Evolutionary conservation across 805 yeast genomes (phyloP).

Genomic region (Saccharomycopsis sp.): DNA sequence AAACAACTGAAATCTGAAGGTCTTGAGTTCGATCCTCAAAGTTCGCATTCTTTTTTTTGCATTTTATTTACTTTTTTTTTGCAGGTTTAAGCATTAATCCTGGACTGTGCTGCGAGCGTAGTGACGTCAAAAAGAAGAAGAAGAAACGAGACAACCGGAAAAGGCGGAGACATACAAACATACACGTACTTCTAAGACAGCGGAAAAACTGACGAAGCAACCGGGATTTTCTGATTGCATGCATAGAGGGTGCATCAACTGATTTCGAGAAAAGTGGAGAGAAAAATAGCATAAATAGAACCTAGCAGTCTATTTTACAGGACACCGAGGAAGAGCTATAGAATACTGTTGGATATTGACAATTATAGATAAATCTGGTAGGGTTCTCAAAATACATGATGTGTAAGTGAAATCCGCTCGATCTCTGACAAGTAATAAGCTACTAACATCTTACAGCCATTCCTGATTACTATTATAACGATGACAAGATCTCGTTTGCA

Average conservation of each 20-base stretch:
- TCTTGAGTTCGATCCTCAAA: slow-evolving; percentile 3
- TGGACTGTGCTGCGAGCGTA: no score
- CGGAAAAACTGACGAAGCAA: not conserved
- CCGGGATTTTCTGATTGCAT: not conserved
- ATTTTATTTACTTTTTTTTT: not conserved
- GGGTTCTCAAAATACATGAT: no score
- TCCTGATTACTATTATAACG: slow-evolving; percentile 53
- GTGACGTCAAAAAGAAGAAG: no score
- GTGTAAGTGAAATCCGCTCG: no score
- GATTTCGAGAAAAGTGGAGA: not conserved
- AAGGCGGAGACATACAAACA: no score
- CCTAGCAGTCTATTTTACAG: no score
- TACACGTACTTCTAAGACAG: not conserved
- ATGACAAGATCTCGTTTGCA: slow-evolving; percentile 76
- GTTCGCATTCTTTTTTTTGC: slow-evolving; percentile 1
- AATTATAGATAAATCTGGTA: no score
- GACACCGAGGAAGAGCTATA: no score
- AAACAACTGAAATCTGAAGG: not conserved
- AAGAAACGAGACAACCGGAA: no score
- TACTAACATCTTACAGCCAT: slow-evolving; percentile 19
- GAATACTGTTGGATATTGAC: no score
- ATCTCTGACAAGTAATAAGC: no score
- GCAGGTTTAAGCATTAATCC: not conserved
- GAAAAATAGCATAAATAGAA: no score
- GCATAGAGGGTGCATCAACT: not conserved